Evolutionary conservation across 192 early-diverging fungal species (phyloP).

Genomic region (Coemansia sp.): DNA sequence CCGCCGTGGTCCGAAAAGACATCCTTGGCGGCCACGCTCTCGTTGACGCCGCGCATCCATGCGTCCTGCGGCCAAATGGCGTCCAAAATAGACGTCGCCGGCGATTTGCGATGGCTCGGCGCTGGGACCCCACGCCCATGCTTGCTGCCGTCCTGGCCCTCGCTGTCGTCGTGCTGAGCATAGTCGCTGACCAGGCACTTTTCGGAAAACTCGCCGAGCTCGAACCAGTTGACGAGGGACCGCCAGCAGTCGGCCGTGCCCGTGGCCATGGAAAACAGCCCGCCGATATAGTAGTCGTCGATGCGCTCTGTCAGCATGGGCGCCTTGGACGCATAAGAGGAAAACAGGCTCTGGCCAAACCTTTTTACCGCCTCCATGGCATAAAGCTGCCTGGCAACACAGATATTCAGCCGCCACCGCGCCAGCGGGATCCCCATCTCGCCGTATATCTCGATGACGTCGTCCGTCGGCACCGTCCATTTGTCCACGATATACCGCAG

Average conservation of each 20-base stretch:
- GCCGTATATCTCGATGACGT: conserved; percentile 40
- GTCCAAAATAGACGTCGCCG: conserved; percentile 10
- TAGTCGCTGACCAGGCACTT: conserved; percentile 30
- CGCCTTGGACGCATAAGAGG: conserved; percentile 51
- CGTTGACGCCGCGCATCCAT: conserved; percentile 1
- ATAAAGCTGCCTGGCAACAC: conserved; percentile 44
- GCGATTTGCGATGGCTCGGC: neutral
- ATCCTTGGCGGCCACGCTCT: neutral
- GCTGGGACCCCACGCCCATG: neutral
- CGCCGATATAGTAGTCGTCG: conserved; percentile 70
- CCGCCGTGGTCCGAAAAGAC: neutral
- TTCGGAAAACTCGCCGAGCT: conserved; percentile 31
- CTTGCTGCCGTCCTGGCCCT: neutral
- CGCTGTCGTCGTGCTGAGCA: neutral
- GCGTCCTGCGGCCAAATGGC: conserved; percentile 4
- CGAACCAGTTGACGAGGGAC: conserved; percentile 34
- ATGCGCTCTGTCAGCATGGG: conserved; percentile 76
- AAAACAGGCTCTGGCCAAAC: conserved; percentile 42
- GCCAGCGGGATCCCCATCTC: conserved; percentile 27
- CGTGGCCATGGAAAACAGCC: conserved; percentile 46
- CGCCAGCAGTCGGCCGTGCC: conserved; percentile 39
- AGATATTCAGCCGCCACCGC: conserved; percentile 30
- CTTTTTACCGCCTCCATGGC: conserved; percentile 54
- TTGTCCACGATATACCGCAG: conserved; percentile 30
- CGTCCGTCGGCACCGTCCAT: conserved; percentile 45